Evolutionary conservation across 441 rosid genomes (phyloP).

Genomic region (Macaranga tanarius): DNA sequence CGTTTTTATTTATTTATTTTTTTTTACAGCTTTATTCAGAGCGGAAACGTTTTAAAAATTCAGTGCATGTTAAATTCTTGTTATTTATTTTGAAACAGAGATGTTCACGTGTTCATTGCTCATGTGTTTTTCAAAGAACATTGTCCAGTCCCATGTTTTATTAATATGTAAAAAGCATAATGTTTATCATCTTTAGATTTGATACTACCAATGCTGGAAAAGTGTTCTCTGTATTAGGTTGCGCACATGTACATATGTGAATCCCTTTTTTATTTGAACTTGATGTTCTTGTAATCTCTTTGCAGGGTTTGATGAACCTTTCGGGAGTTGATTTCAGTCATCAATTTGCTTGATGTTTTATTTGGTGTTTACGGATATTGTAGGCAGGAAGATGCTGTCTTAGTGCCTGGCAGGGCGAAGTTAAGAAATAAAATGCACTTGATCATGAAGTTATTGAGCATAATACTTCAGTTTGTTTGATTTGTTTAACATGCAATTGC

Average conservation of each 20-base stretch:
- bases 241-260: neutral
- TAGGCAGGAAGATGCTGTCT: conserved; percentile 26
- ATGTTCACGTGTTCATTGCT: neutral
- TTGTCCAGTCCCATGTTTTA: neutral
- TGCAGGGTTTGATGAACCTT: conserved; percentile 28
- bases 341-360: conserved; percentile 12
- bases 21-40: neutral
- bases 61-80: neutral
- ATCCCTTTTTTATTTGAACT: neutral
- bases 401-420: conserved; percentile 7
- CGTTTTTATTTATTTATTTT: no score
- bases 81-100: neutral
- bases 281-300: conserved; percentile 8
- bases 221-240: neutral
- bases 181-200: neutral
- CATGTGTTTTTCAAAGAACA: neutral
- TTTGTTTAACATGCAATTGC: neutral
- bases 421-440: conserved; percentile 26
- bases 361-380: conserved; percentile 19
- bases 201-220: neutral
- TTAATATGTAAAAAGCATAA: neutral
- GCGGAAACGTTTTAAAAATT: neutral
- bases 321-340: conserved; percentile 15
- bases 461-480: neutral
- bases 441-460: neutral